Percentiles rank a stretch among this genome's conserved stretches.
Evolutionary conservation across 148 eudicot species (phyloP).

Genomic region (Polygonum maritimum): DNA sequence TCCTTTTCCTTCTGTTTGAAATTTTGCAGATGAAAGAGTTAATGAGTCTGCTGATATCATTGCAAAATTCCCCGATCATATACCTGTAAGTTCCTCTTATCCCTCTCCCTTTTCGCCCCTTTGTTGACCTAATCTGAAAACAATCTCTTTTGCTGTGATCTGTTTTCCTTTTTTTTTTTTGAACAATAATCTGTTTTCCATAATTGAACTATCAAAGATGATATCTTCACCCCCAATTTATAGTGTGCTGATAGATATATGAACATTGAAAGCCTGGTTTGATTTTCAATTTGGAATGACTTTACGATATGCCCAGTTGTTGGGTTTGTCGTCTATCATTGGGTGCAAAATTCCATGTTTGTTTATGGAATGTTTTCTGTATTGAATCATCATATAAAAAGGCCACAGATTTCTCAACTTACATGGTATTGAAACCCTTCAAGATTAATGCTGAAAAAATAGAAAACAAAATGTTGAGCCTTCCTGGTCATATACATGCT

Average conservation of each 20-base stretch:
- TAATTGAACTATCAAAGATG: not conserved
- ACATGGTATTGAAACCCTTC: not conserved
- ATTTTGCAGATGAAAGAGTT: constrained; percentile 49
- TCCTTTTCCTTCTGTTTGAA: not conserved
- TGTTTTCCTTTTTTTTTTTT: no score
- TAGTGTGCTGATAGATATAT: not conserved
- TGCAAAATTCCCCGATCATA: constrained; percentile 73
- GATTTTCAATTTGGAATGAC: not conserved
- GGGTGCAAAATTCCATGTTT: no score
- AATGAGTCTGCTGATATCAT: constrained; percentile 66
- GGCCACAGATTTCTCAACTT: not conserved
- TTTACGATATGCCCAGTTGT: no score
- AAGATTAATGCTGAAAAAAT: not conserved
- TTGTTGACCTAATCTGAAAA: not conserved
- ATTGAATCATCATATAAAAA: not conserved
- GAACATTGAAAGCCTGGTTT: not conserved
- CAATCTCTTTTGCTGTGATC: not conserved
- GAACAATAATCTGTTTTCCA: not conserved
- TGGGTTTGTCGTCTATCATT: no score
- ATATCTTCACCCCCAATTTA: not conserved
- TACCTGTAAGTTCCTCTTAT: constrained; percentile 41
- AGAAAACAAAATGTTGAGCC: no score
- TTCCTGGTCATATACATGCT: not conserved
- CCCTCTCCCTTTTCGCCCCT: not conserved
- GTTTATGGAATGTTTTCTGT: not conserved